Percentiles rank a stretch among this genome's conserved stretches.
Conservation (phyloP, 768 basidiomycete genomes). For the Dentipellis sp. region DNA sequence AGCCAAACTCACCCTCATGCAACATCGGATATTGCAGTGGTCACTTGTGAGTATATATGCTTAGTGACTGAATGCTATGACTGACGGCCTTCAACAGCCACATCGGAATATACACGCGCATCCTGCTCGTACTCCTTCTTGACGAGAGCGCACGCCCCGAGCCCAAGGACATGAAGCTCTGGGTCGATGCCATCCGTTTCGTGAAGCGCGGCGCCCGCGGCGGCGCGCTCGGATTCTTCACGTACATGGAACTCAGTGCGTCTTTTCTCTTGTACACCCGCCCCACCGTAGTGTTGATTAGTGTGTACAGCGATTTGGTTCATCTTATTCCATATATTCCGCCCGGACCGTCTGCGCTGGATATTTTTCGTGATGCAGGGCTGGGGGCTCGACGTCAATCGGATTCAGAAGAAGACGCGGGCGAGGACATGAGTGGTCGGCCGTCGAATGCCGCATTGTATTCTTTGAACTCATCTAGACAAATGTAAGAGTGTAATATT, state of each 20-base stretch:
- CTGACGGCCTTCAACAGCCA: conserved; percentile 24
- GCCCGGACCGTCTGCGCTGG: conserved; percentile 36
- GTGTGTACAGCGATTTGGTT: conserved; percentile 29
- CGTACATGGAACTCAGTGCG: conserved; percentile 46
- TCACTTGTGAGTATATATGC: conserved; percentile 27
- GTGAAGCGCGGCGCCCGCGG: conserved; percentile 39
- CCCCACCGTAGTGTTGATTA: background rate
- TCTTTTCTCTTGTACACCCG: conserved; percentile 1
- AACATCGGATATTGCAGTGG: conserved; percentile 19
- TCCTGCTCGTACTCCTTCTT: conserved; percentile 38
- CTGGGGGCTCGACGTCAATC: conserved; percentile 28
- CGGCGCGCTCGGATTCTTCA: conserved; percentile 45
- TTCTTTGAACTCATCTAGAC: no score
- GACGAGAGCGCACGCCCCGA: conserved; percentile 35
- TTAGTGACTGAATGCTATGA: no score
- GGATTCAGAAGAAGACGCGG: no score
- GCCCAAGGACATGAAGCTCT: conserved; percentile 43
- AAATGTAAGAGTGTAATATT: no score
- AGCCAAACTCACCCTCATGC: background rate
- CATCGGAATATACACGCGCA: conserved; percentile 46
- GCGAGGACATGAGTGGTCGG: no score
- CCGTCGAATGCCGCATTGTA: no score
- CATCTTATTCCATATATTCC: conserved; percentile 34
- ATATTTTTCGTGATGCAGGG: conserved; percentile 40
- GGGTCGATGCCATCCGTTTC: conserved; percentile 45